Evolutionary conservation across 108 stramenopile species (phyloP), one percentile per base, ranked within the genome.

Genomic region (Schizochytrium sp.): DNA sequence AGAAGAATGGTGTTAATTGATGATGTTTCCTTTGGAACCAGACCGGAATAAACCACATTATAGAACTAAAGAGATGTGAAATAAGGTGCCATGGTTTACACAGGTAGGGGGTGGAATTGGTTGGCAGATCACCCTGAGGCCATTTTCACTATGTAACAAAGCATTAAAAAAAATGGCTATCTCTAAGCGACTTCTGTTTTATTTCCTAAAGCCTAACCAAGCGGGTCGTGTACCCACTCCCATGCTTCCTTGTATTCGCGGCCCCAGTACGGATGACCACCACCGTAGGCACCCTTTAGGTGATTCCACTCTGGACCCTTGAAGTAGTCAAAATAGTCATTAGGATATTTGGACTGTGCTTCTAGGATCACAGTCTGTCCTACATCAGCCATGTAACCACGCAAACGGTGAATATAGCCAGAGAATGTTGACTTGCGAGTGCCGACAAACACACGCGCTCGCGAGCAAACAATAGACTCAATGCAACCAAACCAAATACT

Each of bases 221-320:
- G 76, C 47, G 76, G 76, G 47, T 83, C 76, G 47, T 83, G 53
- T 17, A 83, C 76, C 50, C 47, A 83, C 47, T 83, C 76, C 76
- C 76, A 83, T n/a, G 76, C 45, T 38, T 83, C 76, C 76, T 83
- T 83, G 76, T 83, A 83, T 53, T 83, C 76, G 8, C 76, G 76
- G 3, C 76, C 76, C 76, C 76, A 83, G 1, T 83, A 83, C 15
- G 76, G 76, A 42, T 83, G 76, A 10, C 76, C 76, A 53, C 76
- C 76, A 7, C 76, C 76, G 53, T 83, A 83, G 15, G 76, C 76
- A 1, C 76, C 76, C 47, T 83, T 83, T 2, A 83, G 76, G 28
- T 83, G 19, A 50, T 49, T 55, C 76, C 76, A 83, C 53, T 83
- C 76, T 0, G 76, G 76, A 13, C 76, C 76, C 10, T 28, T 12